phyloP scores from a whole-genome alignment of 331 rosid genomes.

The Saraca asoca region DNA sequence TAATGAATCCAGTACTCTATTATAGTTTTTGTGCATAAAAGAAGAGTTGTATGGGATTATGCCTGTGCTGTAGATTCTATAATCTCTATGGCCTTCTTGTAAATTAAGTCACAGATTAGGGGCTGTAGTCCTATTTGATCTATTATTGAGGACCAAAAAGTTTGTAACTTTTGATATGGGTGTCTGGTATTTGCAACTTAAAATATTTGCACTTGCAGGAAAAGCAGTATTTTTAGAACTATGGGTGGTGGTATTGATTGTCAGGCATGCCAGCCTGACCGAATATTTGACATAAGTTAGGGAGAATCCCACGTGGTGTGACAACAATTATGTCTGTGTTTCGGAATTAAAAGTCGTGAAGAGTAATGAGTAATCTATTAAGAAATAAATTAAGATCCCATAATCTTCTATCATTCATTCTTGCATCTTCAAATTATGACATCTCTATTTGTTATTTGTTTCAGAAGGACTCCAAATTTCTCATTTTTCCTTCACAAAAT shows the following conservation, averaged over 20 bases:
- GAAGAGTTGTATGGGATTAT: neutral
- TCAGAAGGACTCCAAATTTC: too few species aligned
- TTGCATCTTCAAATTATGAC: too few species aligned
- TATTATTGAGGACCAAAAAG: neutral
- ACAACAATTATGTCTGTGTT: neutral
- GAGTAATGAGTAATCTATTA: neutral
- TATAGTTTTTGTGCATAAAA: slow-evolving; percentile 31
- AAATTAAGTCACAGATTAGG: slow-evolving; percentile 24
- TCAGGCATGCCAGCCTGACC: slow-evolving; percentile 5
- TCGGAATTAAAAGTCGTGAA: neutral
- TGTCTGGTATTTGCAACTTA: too few species aligned
- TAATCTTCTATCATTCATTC: neutral
- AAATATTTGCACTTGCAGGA: too few species aligned
- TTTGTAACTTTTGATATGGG: neutral
- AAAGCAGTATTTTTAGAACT: neutral
- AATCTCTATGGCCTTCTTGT: slow-evolving; percentile 13
- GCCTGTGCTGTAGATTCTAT: slow-evolving; percentile 22
- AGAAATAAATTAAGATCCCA: neutral
- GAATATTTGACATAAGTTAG: neutral
- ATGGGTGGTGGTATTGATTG: neutral
- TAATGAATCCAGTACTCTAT: too few species aligned
- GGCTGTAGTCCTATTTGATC: slow-evolving; percentile 10
- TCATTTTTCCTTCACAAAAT: too few species aligned
- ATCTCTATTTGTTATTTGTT: too few species aligned
- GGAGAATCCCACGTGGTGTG: neutral